Percentiles rank a stretch among this genome's conserved stretches.
phyloP scores from a whole-genome alignment of 306 rosid genomes.

The Cucumis sativus region DNA sequence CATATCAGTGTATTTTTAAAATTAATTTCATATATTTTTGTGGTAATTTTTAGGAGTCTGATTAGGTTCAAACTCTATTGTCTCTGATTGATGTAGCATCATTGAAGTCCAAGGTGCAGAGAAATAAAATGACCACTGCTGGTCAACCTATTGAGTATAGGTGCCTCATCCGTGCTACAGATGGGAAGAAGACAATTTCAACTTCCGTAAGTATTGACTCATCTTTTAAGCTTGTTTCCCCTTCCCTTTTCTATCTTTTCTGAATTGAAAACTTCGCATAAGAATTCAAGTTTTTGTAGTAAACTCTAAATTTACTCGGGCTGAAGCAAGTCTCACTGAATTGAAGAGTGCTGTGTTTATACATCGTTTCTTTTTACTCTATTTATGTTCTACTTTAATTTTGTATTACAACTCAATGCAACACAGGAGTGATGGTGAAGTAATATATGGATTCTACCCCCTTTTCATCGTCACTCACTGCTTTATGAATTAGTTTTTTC shows the following conservation, averaged over 20 bases:
- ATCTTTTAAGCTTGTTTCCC: not conserved
- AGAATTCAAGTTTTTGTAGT: not conserved
- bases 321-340: not conserved
- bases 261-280: not conserved
- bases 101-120: slow-evolving; percentile 59
- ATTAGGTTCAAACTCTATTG: slow-evolving; percentile 3
- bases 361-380: not conserved
- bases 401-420: not conserved
- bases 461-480: not conserved
- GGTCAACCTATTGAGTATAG: slow-evolving; percentile 65
- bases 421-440: not conserved
- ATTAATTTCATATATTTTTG: not conserved
- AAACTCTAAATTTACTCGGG: not conserved
- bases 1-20: not conserved
- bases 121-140: slow-evolving; percentile 48
- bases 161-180: slow-evolving; percentile 89
- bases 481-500: not conserved
- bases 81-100: slow-evolving; percentile 40
- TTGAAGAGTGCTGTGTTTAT: not conserved
- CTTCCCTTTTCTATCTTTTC: not conserved
- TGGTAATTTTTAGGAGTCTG: slow-evolving; percentile 8
- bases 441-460: not conserved
- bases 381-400: not conserved
- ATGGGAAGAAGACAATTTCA: slow-evolving; percentile 82
- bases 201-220: slow-evolving; percentile 48